Conservation (phyloP, 208 protist genomes). For the Leishmania aethiopica region DNA sequence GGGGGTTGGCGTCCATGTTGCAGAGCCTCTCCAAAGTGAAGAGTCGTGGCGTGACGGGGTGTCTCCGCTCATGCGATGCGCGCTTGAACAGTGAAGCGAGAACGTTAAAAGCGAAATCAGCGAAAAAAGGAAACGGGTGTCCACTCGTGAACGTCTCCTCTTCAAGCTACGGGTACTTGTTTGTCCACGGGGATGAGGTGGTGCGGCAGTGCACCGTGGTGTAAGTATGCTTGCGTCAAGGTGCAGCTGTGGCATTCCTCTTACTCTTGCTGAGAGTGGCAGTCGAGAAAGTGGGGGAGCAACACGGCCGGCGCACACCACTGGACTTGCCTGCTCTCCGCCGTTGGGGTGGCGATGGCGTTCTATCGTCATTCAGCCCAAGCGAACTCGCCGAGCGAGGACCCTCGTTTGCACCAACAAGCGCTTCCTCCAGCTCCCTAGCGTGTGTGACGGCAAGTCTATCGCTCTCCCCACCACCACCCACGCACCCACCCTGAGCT, state of each 20-base stretch:
- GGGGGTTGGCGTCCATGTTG: not conserved
- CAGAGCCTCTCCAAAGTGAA: not conserved
- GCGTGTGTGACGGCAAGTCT: not conserved
- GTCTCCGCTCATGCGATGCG: not conserved
- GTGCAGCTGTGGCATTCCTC: not conserved
- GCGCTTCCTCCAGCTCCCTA: not conserved
- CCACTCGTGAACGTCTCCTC: not conserved
- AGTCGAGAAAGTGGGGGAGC: not conserved
- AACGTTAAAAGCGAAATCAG: not conserved
- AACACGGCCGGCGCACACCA: not conserved
- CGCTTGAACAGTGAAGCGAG: not conserved
- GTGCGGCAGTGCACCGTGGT: not conserved
- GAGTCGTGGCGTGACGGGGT: not conserved
- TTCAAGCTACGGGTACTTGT: not conserved
- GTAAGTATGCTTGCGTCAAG: not conserved
- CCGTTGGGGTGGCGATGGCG: not conserved
- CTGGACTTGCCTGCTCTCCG: not conserved
- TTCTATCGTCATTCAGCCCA: not conserved
- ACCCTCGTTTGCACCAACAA: not conserved
- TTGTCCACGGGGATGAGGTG: no score
- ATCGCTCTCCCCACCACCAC: not conserved
- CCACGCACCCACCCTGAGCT: not conserved
- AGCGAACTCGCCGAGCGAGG: not conserved
- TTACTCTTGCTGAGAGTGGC: not conserved
- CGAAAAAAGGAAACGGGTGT: not conserved